Evolutionary conservation across 352 stramenopile species (phyloP).

Genomic region (Phytopythium montanum): DNA sequence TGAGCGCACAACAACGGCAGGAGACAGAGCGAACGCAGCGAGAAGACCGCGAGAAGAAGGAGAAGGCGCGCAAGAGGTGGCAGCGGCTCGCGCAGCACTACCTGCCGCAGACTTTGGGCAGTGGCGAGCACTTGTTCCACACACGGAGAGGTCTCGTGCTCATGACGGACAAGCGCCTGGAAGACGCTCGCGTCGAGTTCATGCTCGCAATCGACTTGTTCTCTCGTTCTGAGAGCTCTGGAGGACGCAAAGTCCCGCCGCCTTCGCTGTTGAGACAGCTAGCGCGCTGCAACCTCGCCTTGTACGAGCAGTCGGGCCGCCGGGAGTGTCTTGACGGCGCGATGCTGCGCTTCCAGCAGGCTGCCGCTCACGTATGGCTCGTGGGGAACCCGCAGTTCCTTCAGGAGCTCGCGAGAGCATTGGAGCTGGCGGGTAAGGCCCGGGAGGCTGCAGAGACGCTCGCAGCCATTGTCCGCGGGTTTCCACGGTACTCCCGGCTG

Average conservation of each 20-base stretch:
- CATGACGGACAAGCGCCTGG: conserved; percentile 31
- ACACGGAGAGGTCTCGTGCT: conserved; percentile 35
- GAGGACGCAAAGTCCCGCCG: conserved; percentile 13
- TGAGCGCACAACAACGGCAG: conserved; percentile 7
- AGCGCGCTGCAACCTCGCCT: conserved; percentile 33
- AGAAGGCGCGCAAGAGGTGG: conserved; percentile 38
- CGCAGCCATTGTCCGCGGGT: conserved; percentile 49
- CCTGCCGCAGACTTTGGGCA: conserved; percentile 26
- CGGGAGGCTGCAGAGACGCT: conserved; percentile 51
- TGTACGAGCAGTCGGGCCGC: conserved; percentile 28
- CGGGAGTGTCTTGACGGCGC: conserved; percentile 34
- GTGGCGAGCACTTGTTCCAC: conserved; percentile 11
- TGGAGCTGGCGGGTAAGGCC: conserved; percentile 39
- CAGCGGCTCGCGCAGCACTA: conserved; percentile 39
- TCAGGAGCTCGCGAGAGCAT: conserved; percentile 47
- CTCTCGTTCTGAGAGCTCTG: conserved; percentile 2
- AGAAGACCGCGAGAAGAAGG: conserved; percentile 13
- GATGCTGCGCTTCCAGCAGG: conserved; percentile 46
- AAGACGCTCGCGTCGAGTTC: conserved; percentile 13
- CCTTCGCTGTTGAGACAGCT: conserved; percentile 38
- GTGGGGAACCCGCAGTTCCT: conserved; percentile 51
- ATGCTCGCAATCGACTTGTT: conserved; percentile 7
- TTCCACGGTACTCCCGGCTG: conserved; percentile 48
- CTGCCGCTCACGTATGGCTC: conserved; percentile 38
- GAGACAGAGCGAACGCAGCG: conserved; percentile 1